Evolutionary conservation across 441 rosid genomes (phyloP), one percentile per base, ranked within the genome.

Genomic region (Aleurites moluccanus): DNA sequence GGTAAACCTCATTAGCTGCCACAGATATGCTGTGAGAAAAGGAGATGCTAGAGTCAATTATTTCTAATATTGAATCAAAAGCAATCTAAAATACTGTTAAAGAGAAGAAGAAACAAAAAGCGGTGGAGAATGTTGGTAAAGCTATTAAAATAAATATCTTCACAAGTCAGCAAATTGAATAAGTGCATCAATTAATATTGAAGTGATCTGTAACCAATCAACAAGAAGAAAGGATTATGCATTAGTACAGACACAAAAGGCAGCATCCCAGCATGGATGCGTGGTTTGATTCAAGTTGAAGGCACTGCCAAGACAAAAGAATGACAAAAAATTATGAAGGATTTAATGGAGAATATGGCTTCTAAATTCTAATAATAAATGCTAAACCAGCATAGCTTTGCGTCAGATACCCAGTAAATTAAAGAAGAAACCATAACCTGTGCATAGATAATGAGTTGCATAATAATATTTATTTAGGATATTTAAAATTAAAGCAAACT

Each of bases 1-100:
- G 11, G 91, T 84, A 78, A 84, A 94, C 85, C 99, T 89, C 97
- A 94, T 92, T 74, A 94, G 86, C 80, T 94, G 99, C 99, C 99
- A 94, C 57, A 94, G 69, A 81, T 76, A 88, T 44, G 98, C 99
- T 94, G 94, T 73, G 76, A 62, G 73, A 47, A 73, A 75, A 52
- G 28, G 71, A 64, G 16, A 69, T 16, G 30, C 25, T 33, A 67
- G 45, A 28, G 72, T 83, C 44, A 62, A 23, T 20, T 40, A 3
- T 64, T 67, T 44, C 23, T 47, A 21, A 20, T 52, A 20, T 38
- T 33, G 49, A 62, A 40, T 62, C 28, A 30, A 70, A 55, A 59
- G 57, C 49, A 71, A 8, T 64, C 45, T 33, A 11, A 76, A 62
- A 67, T 20, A 25, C 27, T 7, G 38, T 67, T 20, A 25, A 27